Evolutionary conservation across 1,139 yeast genomes (phyloP), one percentile per base, ranked within the genome.

Genomic region (Ogataea hybrid): DNA sequence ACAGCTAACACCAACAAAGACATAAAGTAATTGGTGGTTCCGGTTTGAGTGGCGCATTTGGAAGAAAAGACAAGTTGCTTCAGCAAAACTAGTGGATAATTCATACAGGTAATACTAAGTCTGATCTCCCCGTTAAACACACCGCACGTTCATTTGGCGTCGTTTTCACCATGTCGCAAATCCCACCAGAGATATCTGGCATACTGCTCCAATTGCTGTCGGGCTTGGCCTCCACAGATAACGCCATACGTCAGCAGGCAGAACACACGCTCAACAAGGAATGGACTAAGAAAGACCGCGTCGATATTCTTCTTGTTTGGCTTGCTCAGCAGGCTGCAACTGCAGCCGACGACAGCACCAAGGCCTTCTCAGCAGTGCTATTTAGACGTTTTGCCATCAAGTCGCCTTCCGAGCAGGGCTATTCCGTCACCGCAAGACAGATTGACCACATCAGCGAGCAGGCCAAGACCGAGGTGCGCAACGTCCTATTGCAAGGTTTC

Each of bases 331-430:
- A 84, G 57, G 81, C 96, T 2, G 71, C 81, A 15, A 63, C 64
- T 11, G 84, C 89, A n/a, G 70, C 73, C 4, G 69, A 70, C 44
- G 84, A 79, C 39, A 69, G 72, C 18, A 67, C 73, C 33, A 67
- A 77, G 48, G 75, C 89, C 0, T 86, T 87, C 60, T 70, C 90
- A 14, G 95, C 97, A 2, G 96, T 92, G 25, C 68, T 92, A 49
- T 87, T 92, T 61, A 77, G 98, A 64, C 79, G 97, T 57, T 77
- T 88, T 49, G 89, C 96, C 12, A 77, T 85, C 44, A 84, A 85
- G 56, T 77, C 88, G 2, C 90, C 94, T 5, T 76, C 75, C 50
- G 78, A 75, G 57, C 65, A 73, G 61, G 53, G 69, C 56, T 48
- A 62, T 65, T 57, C 80, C 32, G 83, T 82, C 42, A 77, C 85